phyloP scores from a whole-genome alignment of 2,329 filamentous ascomycete species.

The Diaporthe destruens region DNA sequence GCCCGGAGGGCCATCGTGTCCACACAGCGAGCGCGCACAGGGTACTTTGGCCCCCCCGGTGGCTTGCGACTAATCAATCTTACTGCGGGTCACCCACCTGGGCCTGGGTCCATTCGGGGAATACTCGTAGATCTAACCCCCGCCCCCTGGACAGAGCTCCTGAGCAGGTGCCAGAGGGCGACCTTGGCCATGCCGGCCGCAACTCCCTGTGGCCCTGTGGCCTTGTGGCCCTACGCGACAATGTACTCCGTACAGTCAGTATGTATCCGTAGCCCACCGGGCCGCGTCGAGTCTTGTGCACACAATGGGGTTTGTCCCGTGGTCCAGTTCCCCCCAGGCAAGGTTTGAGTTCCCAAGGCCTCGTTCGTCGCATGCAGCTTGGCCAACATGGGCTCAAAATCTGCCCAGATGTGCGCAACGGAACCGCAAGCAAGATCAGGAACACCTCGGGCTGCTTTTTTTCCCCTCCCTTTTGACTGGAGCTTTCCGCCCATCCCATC shows the following conservation, averaged over 20 bases:
- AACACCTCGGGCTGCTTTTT: not conserved
- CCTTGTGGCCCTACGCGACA: conserved; percentile 12
- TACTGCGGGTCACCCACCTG: conserved; percentile 18
- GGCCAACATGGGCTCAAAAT: conserved; percentile 30
- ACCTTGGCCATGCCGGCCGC: conserved; percentile 29
- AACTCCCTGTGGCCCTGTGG: conserved; percentile 8
- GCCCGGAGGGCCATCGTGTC: not conserved
- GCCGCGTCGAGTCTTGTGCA: conserved; percentile 36
- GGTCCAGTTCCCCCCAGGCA: conserved; percentile 9
- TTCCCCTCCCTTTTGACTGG: no score
- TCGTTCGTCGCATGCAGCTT: conserved; percentile 32
- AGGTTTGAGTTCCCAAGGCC: conserved; percentile 19
- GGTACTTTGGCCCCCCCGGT: conserved; percentile 14
- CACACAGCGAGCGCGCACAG: conserved; percentile 9
- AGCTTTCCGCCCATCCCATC: not conserved
- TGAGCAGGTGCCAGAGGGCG: conserved; percentile 33
- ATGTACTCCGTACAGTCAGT: no score
- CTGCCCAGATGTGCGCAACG: conserved; percentile 5
- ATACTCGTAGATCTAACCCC: conserved; percentile 32
- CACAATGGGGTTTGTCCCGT: conserved; percentile 34
- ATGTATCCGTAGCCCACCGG: conserved; percentile 28
- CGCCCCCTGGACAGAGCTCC: conserved; percentile 33
- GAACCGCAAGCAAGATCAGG: not conserved
- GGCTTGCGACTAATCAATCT: conserved; percentile 26
- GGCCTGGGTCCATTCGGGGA: conserved; percentile 15